Evolutionary conservation across 768 basidiomycete genomes (phyloP).

Genomic region (Rhodosporidiobolus odoratus): DNA sequence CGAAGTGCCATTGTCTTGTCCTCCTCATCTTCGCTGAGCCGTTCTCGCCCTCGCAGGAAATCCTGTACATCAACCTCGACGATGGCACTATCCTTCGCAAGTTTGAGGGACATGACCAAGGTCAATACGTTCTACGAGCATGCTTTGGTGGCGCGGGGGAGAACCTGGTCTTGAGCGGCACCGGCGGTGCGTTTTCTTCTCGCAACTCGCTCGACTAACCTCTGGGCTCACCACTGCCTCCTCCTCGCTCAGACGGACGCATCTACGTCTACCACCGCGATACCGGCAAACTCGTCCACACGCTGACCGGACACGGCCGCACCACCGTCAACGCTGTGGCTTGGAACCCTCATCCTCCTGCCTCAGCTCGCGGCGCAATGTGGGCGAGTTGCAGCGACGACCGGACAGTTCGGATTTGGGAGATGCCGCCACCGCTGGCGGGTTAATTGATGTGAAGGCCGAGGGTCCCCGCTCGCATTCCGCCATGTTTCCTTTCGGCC

Average conservation of each 20-base stretch:
- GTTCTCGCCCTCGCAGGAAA: slow-evolving; percentile 58
- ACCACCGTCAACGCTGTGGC: slow-evolving; percentile 93
- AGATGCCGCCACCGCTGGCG: neutral
- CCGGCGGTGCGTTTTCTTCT: slow-evolving; percentile 65
- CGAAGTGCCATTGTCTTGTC: slow-evolving; percentile 5
- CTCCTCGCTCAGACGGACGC: slow-evolving; percentile 64
- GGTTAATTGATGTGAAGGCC: too few species aligned
- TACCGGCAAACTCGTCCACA: slow-evolving; percentile 73
- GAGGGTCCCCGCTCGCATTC: too few species aligned
- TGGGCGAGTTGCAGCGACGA: slow-evolving; percentile 98
- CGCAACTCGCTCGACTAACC: neutral
- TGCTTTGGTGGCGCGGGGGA: slow-evolving; percentile 88
- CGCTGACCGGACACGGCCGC: slow-evolving; percentile 76
- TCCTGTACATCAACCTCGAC: slow-evolving; percentile 77
- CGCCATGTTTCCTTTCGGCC: too few species aligned
- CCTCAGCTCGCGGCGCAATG: slow-evolving; percentile 62
- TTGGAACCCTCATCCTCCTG: slow-evolving; percentile 59
- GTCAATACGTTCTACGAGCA: slow-evolving; percentile 77
- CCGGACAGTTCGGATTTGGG: slow-evolving; percentile 83
- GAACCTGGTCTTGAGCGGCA: slow-evolving; percentile 86
- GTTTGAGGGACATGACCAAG: slow-evolving; percentile 79
- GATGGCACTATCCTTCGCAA: slow-evolving; percentile 64
- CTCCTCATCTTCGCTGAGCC: neutral
- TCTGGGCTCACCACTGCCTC: neutral
- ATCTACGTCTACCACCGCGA: slow-evolving; percentile 95